phyloP scores from a whole-genome alignment of 2,329 filamentous ascomycete genomes.

The Penicillium sp. region DNA sequence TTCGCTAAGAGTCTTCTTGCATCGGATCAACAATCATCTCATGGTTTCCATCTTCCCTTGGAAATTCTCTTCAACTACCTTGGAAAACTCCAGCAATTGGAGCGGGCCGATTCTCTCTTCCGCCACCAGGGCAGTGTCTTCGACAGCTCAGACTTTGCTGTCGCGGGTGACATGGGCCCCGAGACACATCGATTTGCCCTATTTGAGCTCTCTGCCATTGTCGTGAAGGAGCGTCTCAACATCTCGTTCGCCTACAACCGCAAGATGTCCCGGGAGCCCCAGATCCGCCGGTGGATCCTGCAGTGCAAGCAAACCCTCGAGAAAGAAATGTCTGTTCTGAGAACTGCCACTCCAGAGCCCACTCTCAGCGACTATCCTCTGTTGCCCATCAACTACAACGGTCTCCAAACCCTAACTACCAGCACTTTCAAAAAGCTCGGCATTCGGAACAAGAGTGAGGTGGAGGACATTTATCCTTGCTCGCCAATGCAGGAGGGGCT shows the following conservation, averaged over 20 bases:
- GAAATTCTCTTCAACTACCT: constrained; percentile 47
- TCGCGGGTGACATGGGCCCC: constrained; percentile 49
- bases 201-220: constrained; percentile 55
- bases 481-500: constrained; percentile 43
- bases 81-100: constrained; percentile 46
- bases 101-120: constrained; percentile 48
- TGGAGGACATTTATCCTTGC: constrained; percentile 42
- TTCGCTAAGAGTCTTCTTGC: constrained; percentile 37
- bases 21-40: constrained; percentile 30
- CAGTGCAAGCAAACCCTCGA: constrained; percentile 43
- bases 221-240: constrained; percentile 50
- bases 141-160: constrained; percentile 31
- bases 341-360: constrained; percentile 31
- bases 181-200: constrained; percentile 50
- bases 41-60: constrained; percentile 42
- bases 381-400: constrained; percentile 45
- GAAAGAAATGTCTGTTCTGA: constrained; percentile 28
- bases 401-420: constrained; percentile 39
- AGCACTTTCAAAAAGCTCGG: constrained; percentile 40
- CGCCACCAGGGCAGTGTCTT: constrained; percentile 41
- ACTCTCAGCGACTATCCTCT: constrained; percentile 50
- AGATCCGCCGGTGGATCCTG: constrained; percentile 48
- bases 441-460: constrained; percentile 30
- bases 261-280: constrained; percentile 48
- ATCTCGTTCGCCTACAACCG: constrained; percentile 55